Evolutionary conservation across 73 alveolate genomes (phyloP), one percentile per base, ranked within the genome.

Genomic region (Paramecium caudatum): DNA sequence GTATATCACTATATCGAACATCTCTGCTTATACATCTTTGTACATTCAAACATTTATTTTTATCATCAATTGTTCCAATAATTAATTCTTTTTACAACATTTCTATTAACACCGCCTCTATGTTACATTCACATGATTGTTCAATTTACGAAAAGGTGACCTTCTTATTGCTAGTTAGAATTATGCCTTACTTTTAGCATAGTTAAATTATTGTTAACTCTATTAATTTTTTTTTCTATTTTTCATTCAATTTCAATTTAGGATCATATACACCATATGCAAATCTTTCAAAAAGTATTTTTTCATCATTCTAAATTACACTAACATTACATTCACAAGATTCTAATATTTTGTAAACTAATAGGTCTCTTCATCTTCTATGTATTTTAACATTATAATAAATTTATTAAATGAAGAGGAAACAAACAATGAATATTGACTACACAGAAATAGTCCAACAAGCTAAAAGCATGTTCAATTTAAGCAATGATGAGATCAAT

Each of bases 391-490:
- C 3, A 55, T 27, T 55, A 43, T 27, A 37, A 55, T 27, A 55
- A 55, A 55, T 55, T 55, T 55, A 55, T 55, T 27, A 17, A 55
- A 68, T 68, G 47, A 68, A 34, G 37, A 68, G 84, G 19, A 68
- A 37, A 17, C n/a, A 68, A 68, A 34, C 84, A 32, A 16, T 68
- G 19, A 34, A 34, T 34, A 34, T 5, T 0, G 50, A 68, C 34
- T 32, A 34, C 17, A 17, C 25, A 32, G 47, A 68, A 3, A 30
- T 68, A 21, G 34, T 37, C 1, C 13, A 68, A 37, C 16, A 68
- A 37, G 50, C 50, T 0, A 68, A 68, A 49, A 32, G 50, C 80
- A 55, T 55, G 50, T 65, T 65, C 39, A 74, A 74, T 74, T 74
- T 74, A 21, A 39, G 55, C 43, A 15, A 37, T 13, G 43, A 74